Evolutionary conservation across 257 asterid species (phyloP), one percentile per base, ranked within the genome.

Genomic region (Plantago ovata): DNA sequence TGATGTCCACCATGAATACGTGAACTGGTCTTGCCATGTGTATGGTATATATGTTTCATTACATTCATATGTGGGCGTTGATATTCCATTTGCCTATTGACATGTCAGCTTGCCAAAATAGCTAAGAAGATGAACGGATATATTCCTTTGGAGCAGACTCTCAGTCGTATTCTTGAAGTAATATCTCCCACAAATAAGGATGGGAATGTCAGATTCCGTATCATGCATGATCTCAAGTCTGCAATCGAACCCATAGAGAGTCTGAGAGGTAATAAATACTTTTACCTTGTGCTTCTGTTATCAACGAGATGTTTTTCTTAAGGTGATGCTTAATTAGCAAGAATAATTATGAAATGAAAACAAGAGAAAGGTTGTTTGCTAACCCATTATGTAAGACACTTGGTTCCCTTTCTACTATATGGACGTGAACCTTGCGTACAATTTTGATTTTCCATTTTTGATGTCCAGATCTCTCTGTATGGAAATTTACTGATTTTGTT

Each of bases 251-350:
- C 85, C 52, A 46, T 92, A 3, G 95, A 88, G 63, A 88, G 79
- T 69, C 80, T 88, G 39, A 83, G 95, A 82, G 98, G 98, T 92
- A 61, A 61, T 68, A 57, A 61, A 13, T 63, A 39, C 64, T 74
- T 33, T 43, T 28, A 20, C 58, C 38, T 2, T 70, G 3, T 68
- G 56, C 44, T 24, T 42, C 42, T 3, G 6, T 8, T 3, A 3
- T 28, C 36, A 8, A 28, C 36, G 13, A 18, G 63, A 55, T 6
- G 28, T 56, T 56, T 45, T 11, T 15, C 53, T 38, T 56, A 20
- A 12, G 50, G 13, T 8, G 21, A 19, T 62, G 56, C 14, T n/a
- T n/a, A n/a, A n/a, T 36, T 21, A 12, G 32, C 23, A 36, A 53
- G 23, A 47, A 21, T 24, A 39, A 20, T 44, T 12, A 3, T 43